Base-by-base conservation (phyloP, 164 flowering plant species). In the Houttuynia cordata region DNA sequence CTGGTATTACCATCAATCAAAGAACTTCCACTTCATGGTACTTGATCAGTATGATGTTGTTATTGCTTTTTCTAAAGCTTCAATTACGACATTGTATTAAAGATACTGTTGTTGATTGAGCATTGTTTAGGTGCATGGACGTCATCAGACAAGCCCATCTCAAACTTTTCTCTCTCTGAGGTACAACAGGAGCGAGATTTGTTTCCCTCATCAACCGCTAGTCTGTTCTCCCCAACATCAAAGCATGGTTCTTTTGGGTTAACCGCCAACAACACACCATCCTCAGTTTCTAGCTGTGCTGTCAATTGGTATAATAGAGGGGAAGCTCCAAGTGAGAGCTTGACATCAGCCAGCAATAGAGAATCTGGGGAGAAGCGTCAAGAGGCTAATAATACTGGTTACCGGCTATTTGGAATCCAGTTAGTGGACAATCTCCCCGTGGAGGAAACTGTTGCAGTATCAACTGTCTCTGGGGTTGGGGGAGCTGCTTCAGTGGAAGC, bases 321-420 rank as follows among this genome's bases (percentile, higher is more conserved):
- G 19, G 85, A 86, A 56, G 49, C 70, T 63, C 76, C 69, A 47
- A 61, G 66, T 0, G 91, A 83, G n/a, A 70, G 88, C 62, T 73
- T 73, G 61, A 62, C 69, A n/a, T 73, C 81, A 4, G 61, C 53
- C 8, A 56, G 57, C 24, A 75, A 62, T 67, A 78, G 70, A 65
- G 88, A 80, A 63, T 58, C 71, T 39, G 66, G 75, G 63, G 87
- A 85, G 64, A 88, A 75, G 74, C 83, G 79, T 39, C 83, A 76
- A 67, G 74, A 75, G 14, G 73, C 71, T 55, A 76, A 80, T 25
- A 76, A 23, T 23, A 57, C 67, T 73, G 83, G 84, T 59, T 86
- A 70, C 77, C 72, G 89, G 76, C 72, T 91, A 15, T 91, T 91
- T 77, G 97, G 97, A 18, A 80, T 91, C 58, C 84, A 91, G 76